Evolutionary conservation across 1,284 basidiomycete species (phyloP), one percentile per base, ranked within the genome.

Genomic region (Mycosarcoma mackinlayi): DNA sequence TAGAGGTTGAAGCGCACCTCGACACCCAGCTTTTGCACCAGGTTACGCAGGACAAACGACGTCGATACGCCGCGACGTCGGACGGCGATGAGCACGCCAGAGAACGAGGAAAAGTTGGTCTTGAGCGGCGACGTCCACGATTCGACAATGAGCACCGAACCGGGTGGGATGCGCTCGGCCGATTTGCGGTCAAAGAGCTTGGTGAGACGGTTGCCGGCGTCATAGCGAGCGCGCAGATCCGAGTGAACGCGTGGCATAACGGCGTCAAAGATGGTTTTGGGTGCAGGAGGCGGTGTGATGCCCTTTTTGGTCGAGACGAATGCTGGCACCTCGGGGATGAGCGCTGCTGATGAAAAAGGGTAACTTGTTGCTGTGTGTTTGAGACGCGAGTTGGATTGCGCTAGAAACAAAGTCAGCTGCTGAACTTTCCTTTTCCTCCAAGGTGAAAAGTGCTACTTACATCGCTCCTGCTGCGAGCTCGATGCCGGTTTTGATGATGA

Each of bases 21-120:
- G n/a, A 82, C 79, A 35, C 80, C 80, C 38, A 80, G 49, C 69
- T 82, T 82, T 48, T 78, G 62, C 38, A 81, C 80, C 24, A 82
- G 58, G 38, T 75, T 78, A 23, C 80, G 66, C 41, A 82, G 55
- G n/a, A 80, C 70, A 27, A 82, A 80, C n/a, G 76, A 68, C 1
- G 79, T 80, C 11, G 70, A 71, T 1, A 77, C 60, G 16, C 80
- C 80, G 6, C 79, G 61, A 14, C 80, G 64, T 14, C 76, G 67
- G 3, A 82, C 67, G 16, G 76, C 79, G 35, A 82, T 74, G 14
- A 82, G 70, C 2, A 81, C 76, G 31, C 80, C 80, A 18, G 77
- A 70, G 48, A 82, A 80, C 5, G 77, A 63, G 28, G 78, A 73
- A 11, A 72, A 75, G 56, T 72, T 71, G 33, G 73, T 76, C 42